Base-by-base conservation (phyloP, 2,329 filamentous ascomycete genomes). In the Xylaria sp. region DNA sequence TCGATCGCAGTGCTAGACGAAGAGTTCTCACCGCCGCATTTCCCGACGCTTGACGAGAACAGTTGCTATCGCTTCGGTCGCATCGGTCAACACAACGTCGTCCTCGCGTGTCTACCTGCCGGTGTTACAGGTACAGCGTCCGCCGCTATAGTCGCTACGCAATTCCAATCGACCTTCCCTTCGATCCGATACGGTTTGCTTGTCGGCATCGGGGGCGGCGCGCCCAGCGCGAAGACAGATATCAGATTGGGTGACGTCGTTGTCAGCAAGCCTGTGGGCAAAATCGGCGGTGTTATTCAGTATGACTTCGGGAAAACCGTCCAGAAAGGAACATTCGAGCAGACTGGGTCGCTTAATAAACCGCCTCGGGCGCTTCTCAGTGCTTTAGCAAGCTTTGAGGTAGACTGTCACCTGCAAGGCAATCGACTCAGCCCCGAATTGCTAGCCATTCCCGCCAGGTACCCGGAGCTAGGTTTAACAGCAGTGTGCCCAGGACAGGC, bases 181-280 rank as follows among this genome's bases (percentile, higher is more conserved):
- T 69, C 71, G 3, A 43, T 79, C 4, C 58, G 67, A 17, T 58
- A 76, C 9, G 70, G 70, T 1, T 48, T 77, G 4, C 69, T 78
- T 63, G 74, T 77, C 1, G 75, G 75, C 21, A 71, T 76, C 2
- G 75, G 70, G 0, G 76, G 76, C 5, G 77, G 76, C 3, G 75
- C 70, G 0, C 77, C 77, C 60, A 79, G 37, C 10, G 10, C 63
- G 40, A 0, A 1, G 2, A 23, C 59, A 15, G 60, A 63, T 41
- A 55, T 63, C 11, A 43, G 60, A 8, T 47, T 62, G 7, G 59
- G 59, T 1, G 59, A 62, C 17, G 29, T 62, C 9, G 59, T 62
- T 8, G 59, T 62, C 4, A 44, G 54, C 6, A n/a, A 21, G 5
- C 40, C 59, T 3, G 37, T 15, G 15, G 8, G n/a, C 2, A 23